These are phyloP conservation scores for Lasiodiplodia citricola DNA, from an alignment of 2,329 filamentous ascomycete genomes.

Conservation along the genomic window DNA sequence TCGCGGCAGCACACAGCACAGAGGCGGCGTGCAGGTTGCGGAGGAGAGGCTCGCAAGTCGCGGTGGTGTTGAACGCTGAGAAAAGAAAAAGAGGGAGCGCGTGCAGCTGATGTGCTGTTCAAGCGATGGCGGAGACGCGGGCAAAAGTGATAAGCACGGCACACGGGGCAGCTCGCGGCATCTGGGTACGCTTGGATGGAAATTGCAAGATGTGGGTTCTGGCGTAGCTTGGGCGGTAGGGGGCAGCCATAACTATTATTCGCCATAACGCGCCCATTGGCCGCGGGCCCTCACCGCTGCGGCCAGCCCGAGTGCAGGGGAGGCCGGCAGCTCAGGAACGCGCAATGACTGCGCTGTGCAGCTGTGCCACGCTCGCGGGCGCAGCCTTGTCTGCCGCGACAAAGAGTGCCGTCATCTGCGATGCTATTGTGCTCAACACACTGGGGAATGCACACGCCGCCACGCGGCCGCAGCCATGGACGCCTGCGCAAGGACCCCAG, in stretches of 20 bases:
- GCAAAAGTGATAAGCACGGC: slow-evolving; percentile 3
- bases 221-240: slow-evolving; percentile 9
- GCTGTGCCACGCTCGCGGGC: not conserved
- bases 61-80: slow-evolving; percentile 16
- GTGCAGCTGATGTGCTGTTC: slow-evolving; percentile 15
- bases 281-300: slow-evolving; percentile 18
- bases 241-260: slow-evolving; percentile 19
- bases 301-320: slow-evolving; percentile 13
- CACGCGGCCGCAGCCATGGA: slow-evolving; percentile 1
- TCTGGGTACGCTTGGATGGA: slow-evolving; percentile 21
- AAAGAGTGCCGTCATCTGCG: slow-evolving; percentile 13
- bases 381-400: not conserved
- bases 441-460: slow-evolving; percentile 12
- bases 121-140: slow-evolving; percentile 21
- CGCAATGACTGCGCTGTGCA: slow-evolving; percentile 20
- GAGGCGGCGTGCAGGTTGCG: not conserved
- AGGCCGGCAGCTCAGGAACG: slow-evolving; percentile 17
- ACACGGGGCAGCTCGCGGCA: slow-evolving; percentile 23
- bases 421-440: slow-evolving; percentile 12
- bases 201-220: slow-evolving; percentile 24
- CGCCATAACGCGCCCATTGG: slow-evolving; percentile 19
- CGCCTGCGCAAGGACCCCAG: not conserved
- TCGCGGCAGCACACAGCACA: not conserved
- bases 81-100: slow-evolving; percentile 14
- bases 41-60: not conserved